Base-by-base conservation (phyloP, 129 eudicot species). In the Helianthus tuberosus region DNA sequence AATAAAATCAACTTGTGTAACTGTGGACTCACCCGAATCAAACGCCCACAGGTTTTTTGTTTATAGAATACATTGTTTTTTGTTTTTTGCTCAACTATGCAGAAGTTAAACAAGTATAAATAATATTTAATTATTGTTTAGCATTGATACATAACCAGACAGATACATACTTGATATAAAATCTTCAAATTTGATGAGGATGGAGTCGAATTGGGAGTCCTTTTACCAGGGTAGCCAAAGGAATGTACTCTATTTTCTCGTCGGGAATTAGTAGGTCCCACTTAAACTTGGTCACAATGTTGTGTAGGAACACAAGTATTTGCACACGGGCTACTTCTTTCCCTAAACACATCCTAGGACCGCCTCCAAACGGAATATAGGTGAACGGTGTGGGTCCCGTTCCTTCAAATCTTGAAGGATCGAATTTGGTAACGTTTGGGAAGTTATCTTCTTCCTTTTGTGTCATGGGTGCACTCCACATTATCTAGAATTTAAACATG, bases 281-380 rank as follows among this genome's bases (percentile, higher is more conserved):
- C 60, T 81, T 83, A 11, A 68, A 83, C 47, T 66, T 83, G 3
- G 35, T 75, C 9, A 86, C 47, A 25, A 86, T 38, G 65, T 80
- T 80, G 77, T 86, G 88, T 13, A 86, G 80, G 74, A 80, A 83
- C 7, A 78, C 76, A 5, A 86, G 91, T 50, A 84, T 72, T 67
- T 83, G 80, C 41, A 80, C 68, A 9, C 91, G 74, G 13, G 88
- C 86, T 78, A 82, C 69, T 76, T 86, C 91, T 81, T 77, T 86
- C 62, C 91, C 91, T 53, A 83, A 41, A 76, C 91, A 86, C 84
- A 84, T 86, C 5, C 91, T 70, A 8, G 91, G 84, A n/a, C 91
- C 91, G 14, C 91, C 91, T 27, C 91, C 91, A 61, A 80, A 86
- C 6, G 91, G 80, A 10, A 86, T 80, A 17, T 29, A 83, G 1